Percentiles rank a stretch among this genome's conserved stretches.
These are phyloP conservation scores for button mushroom (Agaricus bisporus) DNA, from an alignment of 768 basidiomycete species.

Conservation along the genomic window DNA sequence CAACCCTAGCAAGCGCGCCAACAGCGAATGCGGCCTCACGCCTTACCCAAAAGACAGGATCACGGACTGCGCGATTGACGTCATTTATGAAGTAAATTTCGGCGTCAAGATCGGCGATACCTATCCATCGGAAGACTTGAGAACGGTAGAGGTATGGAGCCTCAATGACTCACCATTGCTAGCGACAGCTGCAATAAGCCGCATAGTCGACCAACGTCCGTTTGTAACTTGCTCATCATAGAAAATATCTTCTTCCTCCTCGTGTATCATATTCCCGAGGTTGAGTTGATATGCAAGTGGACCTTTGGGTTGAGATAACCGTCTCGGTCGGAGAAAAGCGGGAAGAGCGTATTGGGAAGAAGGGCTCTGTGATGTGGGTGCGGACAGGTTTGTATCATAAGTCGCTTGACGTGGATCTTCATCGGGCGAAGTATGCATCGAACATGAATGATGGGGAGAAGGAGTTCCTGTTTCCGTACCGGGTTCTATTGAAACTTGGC, in stretches of 20 bases:
- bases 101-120: slow-evolving; percentile 41
- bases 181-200: slow-evolving; percentile 82
- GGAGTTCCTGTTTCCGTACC: neutral
- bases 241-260: slow-evolving; percentile 12
- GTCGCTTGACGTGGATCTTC: neutral
- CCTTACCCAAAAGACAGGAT: slow-evolving; percentile 72
- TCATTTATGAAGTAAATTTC: slow-evolving; percentile 70
- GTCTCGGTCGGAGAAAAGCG: neutral
- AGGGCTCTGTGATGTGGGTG: neutral
- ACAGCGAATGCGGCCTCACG: slow-evolving; percentile 85
- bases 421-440: neutral
- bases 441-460: neutral
- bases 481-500: neutral
- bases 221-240: slow-evolving; percentile 60
- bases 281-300: slow-evolving; percentile 4
- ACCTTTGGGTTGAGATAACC: neutral
- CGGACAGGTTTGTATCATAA: neutral
- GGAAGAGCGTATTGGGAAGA: neutral
- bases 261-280: slow-evolving; percentile 8
- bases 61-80: slow-evolving; percentile 59
- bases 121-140: slow-evolving; percentile 19
- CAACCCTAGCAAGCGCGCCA: slow-evolving; percentile 82
- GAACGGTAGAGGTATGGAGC: neutral
- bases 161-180: slow-evolving; percentile 54
- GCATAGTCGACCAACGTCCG: slow-evolving; percentile 89